Evolutionary conservation across 1,284 basidiomycete genomes (phyloP).

Genomic region (Apiotrichum gamsii): DNA sequence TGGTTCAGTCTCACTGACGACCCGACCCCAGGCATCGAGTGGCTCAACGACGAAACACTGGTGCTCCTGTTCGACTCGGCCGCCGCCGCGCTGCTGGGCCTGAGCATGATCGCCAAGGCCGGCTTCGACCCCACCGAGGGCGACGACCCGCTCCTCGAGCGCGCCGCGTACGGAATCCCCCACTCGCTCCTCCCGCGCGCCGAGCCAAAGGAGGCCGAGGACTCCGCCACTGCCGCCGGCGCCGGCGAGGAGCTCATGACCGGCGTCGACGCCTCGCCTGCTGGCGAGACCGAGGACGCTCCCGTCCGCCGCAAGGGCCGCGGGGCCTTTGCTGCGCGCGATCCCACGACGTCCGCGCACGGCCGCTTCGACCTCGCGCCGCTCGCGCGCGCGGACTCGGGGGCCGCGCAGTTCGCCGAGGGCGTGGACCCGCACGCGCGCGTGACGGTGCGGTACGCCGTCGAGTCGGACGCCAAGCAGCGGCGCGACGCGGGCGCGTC

Average conservation of each 20-base stretch:
- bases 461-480: slow-evolving; percentile 25
- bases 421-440: slow-evolving; percentile 38
- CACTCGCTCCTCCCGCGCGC: slow-evolving; percentile 30
- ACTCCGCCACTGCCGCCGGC: not conserved
- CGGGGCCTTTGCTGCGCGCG: slow-evolving; percentile 24
- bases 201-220: slow-evolving; percentile 2
- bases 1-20: too few species aligned
- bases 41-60: slow-evolving; percentile 43
- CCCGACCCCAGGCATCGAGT: slow-evolving; percentile 45
- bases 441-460: slow-evolving; percentile 35
- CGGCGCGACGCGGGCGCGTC: slow-evolving; percentile 25
- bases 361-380: slow-evolving; percentile 18
- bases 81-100: slow-evolving; percentile 29
- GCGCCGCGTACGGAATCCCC: slow-evolving; percentile 36
- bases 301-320: slow-evolving; percentile 26
- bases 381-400: not conserved
- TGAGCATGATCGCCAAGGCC: slow-evolving; percentile 38
- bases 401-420: slow-evolving; percentile 18
- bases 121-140: slow-evolving; percentile 43
- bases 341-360: not conserved
- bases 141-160: slow-evolving; percentile 40
- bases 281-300: slow-evolving; percentile 1
- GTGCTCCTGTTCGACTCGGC: slow-evolving; percentile 37
- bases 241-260: not conserved
- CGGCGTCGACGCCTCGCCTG: not conserved